These are phyloP conservation scores for Alternaria viburni DNA, from an alignment of 2,329 filamentous ascomycete species.

Conservation along the genomic window DNA sequence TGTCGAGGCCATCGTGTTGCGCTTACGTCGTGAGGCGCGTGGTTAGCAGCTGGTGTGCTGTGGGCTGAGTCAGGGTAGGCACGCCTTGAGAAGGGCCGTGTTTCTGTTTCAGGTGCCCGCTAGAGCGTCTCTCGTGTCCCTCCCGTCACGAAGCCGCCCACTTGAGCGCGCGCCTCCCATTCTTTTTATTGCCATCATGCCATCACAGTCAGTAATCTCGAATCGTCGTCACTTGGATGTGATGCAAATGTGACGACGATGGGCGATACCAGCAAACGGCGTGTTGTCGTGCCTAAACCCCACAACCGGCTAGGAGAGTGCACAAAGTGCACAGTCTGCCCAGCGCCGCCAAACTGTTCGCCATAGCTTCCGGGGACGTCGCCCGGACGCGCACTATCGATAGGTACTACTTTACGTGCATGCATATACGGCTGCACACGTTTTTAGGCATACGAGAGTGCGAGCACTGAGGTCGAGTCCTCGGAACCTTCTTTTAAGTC, in stretches of 20 bases:
- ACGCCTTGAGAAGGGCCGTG: slow-evolving; percentile 15
- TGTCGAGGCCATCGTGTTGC: slow-evolving; percentile 6
- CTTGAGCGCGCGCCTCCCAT: slow-evolving; percentile 31
- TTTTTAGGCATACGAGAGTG: slow-evolving; percentile 3
- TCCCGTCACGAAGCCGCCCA: slow-evolving; percentile 20
- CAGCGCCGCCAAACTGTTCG: slow-evolving; percentile 11
- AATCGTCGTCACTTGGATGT: slow-evolving; percentile 20
- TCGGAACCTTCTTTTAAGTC: slow-evolving; percentile 11
- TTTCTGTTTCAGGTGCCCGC: slow-evolving; percentile 23
- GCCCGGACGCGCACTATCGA: slow-evolving; percentile 7
- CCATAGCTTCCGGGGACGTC: background rate
- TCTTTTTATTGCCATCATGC: slow-evolving; percentile 20
- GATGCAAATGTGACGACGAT: slow-evolving; percentile 25
- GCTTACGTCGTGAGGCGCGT: slow-evolving; percentile 6
- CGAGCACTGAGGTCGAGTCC: background rate
- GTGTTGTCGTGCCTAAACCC: slow-evolving; percentile 17
- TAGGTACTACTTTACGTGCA: slow-evolving; percentile 8
- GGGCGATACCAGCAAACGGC: slow-evolving; percentile 11
- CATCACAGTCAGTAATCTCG: slow-evolving; percentile 16
- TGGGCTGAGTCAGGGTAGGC: slow-evolving; percentile 19
- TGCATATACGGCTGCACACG: slow-evolving; percentile 10
- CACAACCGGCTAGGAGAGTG: slow-evolving; percentile 1
- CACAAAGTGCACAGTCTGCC: slow-evolving; percentile 13
- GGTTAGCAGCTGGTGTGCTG: slow-evolving; percentile 6
- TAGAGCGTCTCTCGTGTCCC: slow-evolving; percentile 12